A percentile compares a stretch with the other conserved stretches of the same genome.
These are phyloP conservation scores for Phylloporus sp. DNA, from an alignment of 768 basidiomycete species.

Conservation along the genomic window DNA sequence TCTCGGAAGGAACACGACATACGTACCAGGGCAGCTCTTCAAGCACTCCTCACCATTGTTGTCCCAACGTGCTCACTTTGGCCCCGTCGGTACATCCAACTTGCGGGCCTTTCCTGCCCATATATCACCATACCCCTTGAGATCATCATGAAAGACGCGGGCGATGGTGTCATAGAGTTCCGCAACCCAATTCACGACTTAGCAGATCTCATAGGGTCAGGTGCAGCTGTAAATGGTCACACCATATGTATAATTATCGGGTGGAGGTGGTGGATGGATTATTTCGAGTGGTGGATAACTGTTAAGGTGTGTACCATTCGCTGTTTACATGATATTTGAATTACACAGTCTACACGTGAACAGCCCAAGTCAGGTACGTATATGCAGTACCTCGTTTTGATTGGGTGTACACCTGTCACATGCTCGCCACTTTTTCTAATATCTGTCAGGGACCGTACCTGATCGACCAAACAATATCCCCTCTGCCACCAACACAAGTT, in stretches of 20 bases:
- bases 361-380: slow-evolving; percentile 24
- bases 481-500: neutral
- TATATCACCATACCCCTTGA: slow-evolving; percentile 32
- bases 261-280: slow-evolving; percentile 31
- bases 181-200: slow-evolving; percentile 39
- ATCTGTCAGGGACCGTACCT: neutral
- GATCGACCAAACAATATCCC: neutral
- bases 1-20: slow-evolving; percentile 7
- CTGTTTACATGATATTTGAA: neutral
- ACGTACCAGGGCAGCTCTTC: slow-evolving; percentile 23
- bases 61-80: slow-evolving; percentile 44
- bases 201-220: slow-evolving; percentile 33
- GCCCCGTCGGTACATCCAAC: slow-evolving; percentile 36
- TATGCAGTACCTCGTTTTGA: slow-evolving; percentile 3
- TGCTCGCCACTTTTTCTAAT: neutral
- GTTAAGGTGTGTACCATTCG: slow-evolving; percentile 18
- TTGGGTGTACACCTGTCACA: neutral
- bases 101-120: slow-evolving; percentile 25
- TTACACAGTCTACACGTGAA: neutral
- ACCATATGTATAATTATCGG: slow-evolving; percentile 32
- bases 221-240: slow-evolving; percentile 37
- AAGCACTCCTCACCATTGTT: slow-evolving; percentile 40
- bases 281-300: slow-evolving; percentile 34
- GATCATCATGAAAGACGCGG: slow-evolving; percentile 35
- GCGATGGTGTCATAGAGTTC: slow-evolving; percentile 42